Conservation (phyloP, 805 yeast species). For the Barnettozyma californica region DNA sequence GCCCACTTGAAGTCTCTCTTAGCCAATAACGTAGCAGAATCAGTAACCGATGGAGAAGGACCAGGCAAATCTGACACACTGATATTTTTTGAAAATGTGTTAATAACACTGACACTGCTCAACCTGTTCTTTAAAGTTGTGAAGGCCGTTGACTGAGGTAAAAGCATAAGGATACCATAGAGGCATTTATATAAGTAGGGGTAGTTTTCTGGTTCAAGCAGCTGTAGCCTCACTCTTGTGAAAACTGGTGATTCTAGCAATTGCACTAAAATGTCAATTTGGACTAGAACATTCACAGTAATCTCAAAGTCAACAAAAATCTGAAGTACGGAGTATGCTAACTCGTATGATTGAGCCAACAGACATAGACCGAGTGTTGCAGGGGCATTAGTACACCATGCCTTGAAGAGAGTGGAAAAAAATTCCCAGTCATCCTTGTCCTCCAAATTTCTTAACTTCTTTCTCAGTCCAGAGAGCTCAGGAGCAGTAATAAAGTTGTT, state of each 20-base stretch:
- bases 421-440: constrained; percentile 58
- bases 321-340: constrained; percentile 78
- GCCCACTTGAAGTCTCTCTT: constrained; percentile 31
- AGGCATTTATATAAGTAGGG: constrained; percentile 82
- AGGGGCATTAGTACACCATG: constrained; percentile 91
- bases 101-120: constrained; percentile 38
- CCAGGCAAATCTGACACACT: not conserved
- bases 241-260: constrained; percentile 89
- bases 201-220: constrained; percentile 79
- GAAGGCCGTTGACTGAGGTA: constrained; percentile 92
- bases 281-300: constrained; percentile 72
- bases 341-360: constrained; percentile 80
- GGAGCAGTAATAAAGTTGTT: constrained; percentile 83
- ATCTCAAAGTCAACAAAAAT: constrained; percentile 80
- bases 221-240: constrained; percentile 76
- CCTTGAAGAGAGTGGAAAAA: constrained; percentile 71
- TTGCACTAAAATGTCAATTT: constrained; percentile 85
- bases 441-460: constrained; percentile 59
- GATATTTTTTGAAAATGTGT: constrained; percentile 13
- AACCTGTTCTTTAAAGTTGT: constrained; percentile 74
- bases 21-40: constrained; percentile 12
- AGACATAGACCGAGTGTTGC: constrained; percentile 83
- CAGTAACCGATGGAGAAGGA: constrained; percentile 6
- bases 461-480: constrained; percentile 67
- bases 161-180: constrained; percentile 86